Conservation (phyloP, 2,329 filamentous ascomycete genomes). For the Aspergillus luchuensis region DNA sequence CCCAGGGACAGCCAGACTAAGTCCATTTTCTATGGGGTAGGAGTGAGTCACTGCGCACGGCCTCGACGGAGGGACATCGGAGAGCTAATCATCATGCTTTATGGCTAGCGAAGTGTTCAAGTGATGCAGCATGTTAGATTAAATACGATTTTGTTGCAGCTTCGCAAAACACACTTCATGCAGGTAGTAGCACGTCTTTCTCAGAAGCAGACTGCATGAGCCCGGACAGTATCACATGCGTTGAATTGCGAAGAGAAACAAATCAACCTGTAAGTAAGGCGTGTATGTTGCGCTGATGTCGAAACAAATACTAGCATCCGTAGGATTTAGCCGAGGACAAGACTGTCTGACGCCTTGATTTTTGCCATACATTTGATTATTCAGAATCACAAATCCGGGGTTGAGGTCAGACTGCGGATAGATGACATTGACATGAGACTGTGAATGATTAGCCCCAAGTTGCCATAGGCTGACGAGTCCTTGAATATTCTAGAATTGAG, state of each 20-base stretch:
- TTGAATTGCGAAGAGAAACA: background rate
- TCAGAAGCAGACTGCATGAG: background rate
- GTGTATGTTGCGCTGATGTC: background rate
- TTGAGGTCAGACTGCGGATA: background rate
- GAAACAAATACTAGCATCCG: background rate
- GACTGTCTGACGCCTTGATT: background rate
- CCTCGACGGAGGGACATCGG: background rate
- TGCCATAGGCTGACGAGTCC: background rate
- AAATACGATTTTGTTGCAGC: background rate
- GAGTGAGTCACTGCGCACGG: conserved; percentile 13
- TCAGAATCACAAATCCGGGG: background rate
- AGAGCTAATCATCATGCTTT: background rate
- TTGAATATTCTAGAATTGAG: no score
- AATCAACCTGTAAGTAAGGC: background rate
- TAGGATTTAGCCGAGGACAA: conserved; percentile 1
- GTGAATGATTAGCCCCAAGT: background rate
- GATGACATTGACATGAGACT: no score
- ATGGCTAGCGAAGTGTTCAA: conserved; percentile 1
- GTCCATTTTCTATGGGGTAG: background rate
- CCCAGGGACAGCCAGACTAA: background rate
- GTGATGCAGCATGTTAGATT: conserved; percentile 4
- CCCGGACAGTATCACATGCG: background rate
- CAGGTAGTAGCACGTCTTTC: background rate
- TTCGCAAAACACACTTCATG: background rate
- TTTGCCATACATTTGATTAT: no score